These are phyloP conservation scores for Scheffersomyces lignicola DNA, from an alignment of 1,139 yeast species.

Conservation along the genomic window DNA sequence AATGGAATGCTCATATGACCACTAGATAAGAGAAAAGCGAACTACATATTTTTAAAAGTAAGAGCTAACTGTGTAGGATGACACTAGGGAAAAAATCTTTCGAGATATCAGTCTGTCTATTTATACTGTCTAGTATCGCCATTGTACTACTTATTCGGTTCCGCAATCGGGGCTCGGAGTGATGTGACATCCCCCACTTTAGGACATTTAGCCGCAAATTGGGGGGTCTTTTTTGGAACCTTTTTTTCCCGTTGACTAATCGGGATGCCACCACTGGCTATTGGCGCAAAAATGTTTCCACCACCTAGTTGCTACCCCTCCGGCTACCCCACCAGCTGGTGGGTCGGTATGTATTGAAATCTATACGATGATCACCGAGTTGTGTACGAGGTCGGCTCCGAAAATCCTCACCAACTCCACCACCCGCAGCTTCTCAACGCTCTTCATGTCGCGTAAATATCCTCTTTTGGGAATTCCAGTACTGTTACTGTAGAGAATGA, in stretches of 20 bases:
- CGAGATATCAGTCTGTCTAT: no score
- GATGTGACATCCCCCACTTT: slow-evolving; percentile 4
- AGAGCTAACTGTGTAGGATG: no score
- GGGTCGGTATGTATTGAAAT: no score
- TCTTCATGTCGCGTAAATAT: slow-evolving; percentile 20
- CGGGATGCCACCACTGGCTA: background rate
- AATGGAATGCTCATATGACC: no score
- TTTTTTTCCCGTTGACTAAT: background rate
- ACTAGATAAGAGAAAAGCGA: no score
- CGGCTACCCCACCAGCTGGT: no score
- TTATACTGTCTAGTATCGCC: no score
- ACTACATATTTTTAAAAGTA: no score
- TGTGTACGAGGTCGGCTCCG: slow-evolving; percentile 33
- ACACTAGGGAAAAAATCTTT: no score
- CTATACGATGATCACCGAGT: slow-evolving; percentile 20
- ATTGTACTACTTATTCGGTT: slow-evolving; percentile 1
- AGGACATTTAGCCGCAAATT: background rate
- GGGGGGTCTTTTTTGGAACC: slow-evolving; percentile 2
- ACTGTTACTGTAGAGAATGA: slow-evolving; percentile 15
- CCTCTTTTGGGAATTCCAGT: slow-evolving; percentile 11
- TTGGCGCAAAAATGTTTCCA: background rate
- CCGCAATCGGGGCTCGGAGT: slow-evolving; percentile 3
- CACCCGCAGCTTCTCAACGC: slow-evolving; percentile 25
- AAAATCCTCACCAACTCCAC: slow-evolving; percentile 42
- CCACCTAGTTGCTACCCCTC: no score